Evolutionary conservation across 2,329 filamentous ascomycete genomes (phyloP).

Genomic region (Botrytis cinerea): DNA sequence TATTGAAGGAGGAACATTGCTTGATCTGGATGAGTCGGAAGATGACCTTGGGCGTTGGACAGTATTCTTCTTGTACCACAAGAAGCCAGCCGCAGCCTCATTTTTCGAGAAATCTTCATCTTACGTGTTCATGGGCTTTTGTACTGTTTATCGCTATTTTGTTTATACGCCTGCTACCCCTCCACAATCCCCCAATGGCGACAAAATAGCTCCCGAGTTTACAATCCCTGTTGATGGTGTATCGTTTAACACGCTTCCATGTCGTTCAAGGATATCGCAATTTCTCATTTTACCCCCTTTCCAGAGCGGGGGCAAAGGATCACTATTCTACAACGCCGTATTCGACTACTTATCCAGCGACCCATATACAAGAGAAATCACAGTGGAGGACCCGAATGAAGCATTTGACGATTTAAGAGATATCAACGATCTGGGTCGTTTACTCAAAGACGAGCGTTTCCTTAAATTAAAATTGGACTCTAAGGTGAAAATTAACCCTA

Average conservation of each 20-base stretch:
- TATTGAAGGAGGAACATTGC: slow-evolving; percentile 87
- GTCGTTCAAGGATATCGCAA: slow-evolving; percentile 84
- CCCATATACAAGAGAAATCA: slow-evolving; percentile 71
- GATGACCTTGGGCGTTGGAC: slow-evolving; percentile 82
- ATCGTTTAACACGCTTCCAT: slow-evolving; percentile 64
- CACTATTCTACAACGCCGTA: slow-evolving; percentile 77
- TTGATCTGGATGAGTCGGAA: slow-evolving; percentile 67
- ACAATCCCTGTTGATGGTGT: slow-evolving; percentile 42
- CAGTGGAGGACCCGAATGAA: slow-evolving; percentile 91
- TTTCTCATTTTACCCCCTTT: slow-evolving; percentile 89
- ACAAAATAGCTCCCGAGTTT: slow-evolving; percentile 46
- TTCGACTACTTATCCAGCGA: slow-evolving; percentile 69
- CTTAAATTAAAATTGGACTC: slow-evolving; percentile 57
- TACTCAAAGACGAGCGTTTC: slow-evolving; percentile 62
- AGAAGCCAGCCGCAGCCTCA: slow-evolving; percentile 48
- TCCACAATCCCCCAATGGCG: slow-evolving; percentile 44
- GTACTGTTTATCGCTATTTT: slow-evolving; percentile 88
- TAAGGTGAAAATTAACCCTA: slow-evolving; percentile 50
- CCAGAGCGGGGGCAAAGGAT: slow-evolving; percentile 77
- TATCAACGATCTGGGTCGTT: slow-evolving; percentile 67
- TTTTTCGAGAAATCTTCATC: slow-evolving; percentile 48
- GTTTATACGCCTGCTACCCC: slow-evolving; percentile 55
- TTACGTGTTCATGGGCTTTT: slow-evolving; percentile 88
- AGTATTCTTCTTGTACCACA: slow-evolving; percentile 82
- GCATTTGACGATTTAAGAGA: slow-evolving; percentile 80